Percentiles rank a stretch among this genome's conserved stretches.
These are phyloP conservation scores for Martensiomyces pterosporus DNA, from an alignment of 192 early-diverging fungal genomes.

Conservation along the genomic window DNA sequence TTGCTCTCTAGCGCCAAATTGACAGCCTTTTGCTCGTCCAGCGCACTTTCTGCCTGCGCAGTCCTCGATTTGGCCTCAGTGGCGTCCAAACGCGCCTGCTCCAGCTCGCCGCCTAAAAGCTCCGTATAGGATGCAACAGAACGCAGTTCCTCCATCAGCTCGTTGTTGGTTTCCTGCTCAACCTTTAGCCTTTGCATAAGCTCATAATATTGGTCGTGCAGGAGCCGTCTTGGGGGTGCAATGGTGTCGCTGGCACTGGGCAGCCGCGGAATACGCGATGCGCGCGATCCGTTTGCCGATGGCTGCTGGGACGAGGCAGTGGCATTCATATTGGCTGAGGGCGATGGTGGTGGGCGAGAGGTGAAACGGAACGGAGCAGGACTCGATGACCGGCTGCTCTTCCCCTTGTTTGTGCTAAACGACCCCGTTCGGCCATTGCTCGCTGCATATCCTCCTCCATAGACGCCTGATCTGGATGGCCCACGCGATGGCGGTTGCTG, in stretches of 20 bases:
- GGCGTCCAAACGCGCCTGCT: not conserved
- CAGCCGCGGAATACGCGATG: slow-evolving; percentile 22
- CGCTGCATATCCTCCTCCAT: no score
- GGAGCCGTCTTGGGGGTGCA: not conserved
- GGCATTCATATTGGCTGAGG: not conserved
- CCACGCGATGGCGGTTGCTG: no score
- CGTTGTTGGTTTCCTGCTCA: slow-evolving; percentile 16
- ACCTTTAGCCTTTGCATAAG: slow-evolving; percentile 6
- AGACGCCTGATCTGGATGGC: no score
- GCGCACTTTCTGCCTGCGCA: slow-evolving; percentile 1
- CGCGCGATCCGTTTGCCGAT: not conserved
- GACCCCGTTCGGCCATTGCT: no score
- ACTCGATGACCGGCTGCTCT: no score
- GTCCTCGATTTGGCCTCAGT: slow-evolving; percentile 9
- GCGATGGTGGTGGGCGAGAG: no score
- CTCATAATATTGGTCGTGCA: slow-evolving; percentile 4
- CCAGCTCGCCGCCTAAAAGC: slow-evolving; percentile 6
- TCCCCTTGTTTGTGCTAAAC: no score
- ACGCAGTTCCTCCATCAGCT: slow-evolving; percentile 17
- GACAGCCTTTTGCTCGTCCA: not conserved
- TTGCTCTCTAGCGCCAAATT: slow-evolving; percentile 9
- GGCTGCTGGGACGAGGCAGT: slow-evolving; percentile 4
- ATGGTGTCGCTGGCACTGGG: not conserved
- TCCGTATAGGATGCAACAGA: slow-evolving; percentile 1
- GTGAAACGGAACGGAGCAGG: no score